A percentile compares a stretch with the other conserved stretches of the same genome.
Evolutionary conservation across 257 asterid species (phyloP).

Genomic region (Thymus mandschuricus): DNA sequence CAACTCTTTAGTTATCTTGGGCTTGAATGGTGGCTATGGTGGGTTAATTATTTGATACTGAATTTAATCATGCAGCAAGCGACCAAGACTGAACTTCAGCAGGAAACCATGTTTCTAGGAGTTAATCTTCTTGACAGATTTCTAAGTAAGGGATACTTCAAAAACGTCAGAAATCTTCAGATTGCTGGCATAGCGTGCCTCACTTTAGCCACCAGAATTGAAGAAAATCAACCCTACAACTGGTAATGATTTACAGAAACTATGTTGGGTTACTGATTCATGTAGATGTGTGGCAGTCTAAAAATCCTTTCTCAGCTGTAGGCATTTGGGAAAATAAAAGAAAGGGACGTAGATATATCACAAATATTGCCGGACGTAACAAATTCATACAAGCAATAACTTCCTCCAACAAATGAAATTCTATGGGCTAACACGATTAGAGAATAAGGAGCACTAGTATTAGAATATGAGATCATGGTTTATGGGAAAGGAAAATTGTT

Average conservation of each 20-base stretch:
- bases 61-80: slow-evolving; percentile 61
- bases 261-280: background rate
- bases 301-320: no score
- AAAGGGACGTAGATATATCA: no score
- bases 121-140: slow-evolving; percentile 84
- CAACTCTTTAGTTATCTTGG: background rate
- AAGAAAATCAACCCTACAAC: slow-evolving; percentile 94
- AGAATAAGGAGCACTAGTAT: no score
- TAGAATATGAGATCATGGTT: no score
- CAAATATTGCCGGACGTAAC: no score
- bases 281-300: background rate
- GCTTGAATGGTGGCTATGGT: background rate
- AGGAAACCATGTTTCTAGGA: slow-evolving; percentile 90
- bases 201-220: slow-evolving; percentile 88
- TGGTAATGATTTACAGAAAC: slow-evolving; percentile 43
- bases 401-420: no score
- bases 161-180: slow-evolving; percentile 66
- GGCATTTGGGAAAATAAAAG: no score
- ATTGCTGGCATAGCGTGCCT: slow-evolving; percentile 94
- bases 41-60: slow-evolving; percentile 12
- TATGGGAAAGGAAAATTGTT: no score
- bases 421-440: no score
- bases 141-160: slow-evolving; percentile 83
- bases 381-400: no score
- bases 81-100: slow-evolving; percentile 63